A percentile compares a stretch with the other conserved stretches of the same genome.
These are phyloP conservation scores for Funneliformis mosseae DNA, from an alignment of 192 early-diverging fungal species.

Conservation along the genomic window DNA sequence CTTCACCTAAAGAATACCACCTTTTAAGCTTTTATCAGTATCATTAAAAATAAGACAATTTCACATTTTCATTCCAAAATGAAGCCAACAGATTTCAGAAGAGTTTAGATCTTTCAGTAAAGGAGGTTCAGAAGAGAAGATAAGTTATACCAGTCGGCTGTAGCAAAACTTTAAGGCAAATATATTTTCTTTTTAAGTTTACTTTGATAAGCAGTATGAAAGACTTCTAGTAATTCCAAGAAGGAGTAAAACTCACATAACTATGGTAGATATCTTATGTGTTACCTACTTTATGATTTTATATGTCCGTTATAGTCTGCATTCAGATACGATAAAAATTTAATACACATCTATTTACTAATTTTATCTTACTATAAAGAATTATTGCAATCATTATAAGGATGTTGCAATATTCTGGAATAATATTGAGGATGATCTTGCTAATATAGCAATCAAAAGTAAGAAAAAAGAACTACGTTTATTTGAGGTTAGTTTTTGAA, in stretches of 20 bases:
- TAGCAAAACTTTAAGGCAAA: too few species aligned
- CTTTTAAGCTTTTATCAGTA: too few species aligned
- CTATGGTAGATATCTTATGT: conserved; percentile 7
- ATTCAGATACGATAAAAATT: not conserved
- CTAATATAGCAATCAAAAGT: not conserved
- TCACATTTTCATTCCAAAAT: too few species aligned
- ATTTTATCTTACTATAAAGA: not conserved
- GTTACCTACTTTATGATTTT: conserved; percentile 1
- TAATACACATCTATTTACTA: not conserved
- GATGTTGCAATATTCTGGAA: conserved; percentile 2
- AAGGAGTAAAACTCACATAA: conserved; percentile 33
- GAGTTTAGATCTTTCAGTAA: too few species aligned
- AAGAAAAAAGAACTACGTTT: not conserved
- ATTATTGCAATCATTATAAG: not conserved
- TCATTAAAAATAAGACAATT: too few species aligned
- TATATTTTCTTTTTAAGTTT: too few species aligned
- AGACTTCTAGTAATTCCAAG: conserved; percentile 23
- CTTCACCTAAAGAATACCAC: too few species aligned
- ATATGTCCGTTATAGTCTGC: conserved; percentile 16
- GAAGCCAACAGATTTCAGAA: too few species aligned
- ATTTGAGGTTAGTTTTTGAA: conserved; percentile 4
- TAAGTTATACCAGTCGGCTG: too few species aligned
- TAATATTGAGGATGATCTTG: not conserved
- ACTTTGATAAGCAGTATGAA: conserved; percentile 6
- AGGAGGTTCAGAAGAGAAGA: too few species aligned